phyloP scores from a whole-genome alignment of 768 basidiomycete genomes.

The Suillus alpinus region DNA sequence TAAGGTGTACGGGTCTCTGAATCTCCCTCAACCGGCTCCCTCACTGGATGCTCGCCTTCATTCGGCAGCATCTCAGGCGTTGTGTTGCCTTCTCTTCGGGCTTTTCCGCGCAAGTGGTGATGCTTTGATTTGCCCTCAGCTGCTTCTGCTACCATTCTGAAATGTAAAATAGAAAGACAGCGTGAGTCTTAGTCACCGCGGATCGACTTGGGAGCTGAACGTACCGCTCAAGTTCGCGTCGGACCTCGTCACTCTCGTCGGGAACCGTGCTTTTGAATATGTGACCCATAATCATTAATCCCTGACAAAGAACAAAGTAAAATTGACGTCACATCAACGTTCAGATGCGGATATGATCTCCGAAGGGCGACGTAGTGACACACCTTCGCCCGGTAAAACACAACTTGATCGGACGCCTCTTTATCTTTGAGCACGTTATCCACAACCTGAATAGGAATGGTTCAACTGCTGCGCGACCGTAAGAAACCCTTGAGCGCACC shows the following conservation, averaged over 20 bases:
- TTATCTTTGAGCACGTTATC: conserved; percentile 85
- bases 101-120: conserved; percentile 29
- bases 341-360: neutral
- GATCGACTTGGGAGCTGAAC: conserved; percentile 18
- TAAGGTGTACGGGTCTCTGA: conserved; percentile 8
- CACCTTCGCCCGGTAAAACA: conserved; percentile 86
- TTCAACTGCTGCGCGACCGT: conserved; percentile 9
- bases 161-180: conserved; percentile 6
- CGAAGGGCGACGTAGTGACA: conserved; percentile 5
- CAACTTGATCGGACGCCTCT: conserved; percentile 62
- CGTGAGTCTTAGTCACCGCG: neutral
- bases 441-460: conserved; percentile 48
- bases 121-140: conserved; percentile 71
- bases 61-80: conserved; percentile 33
- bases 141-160: conserved; percentile 84
- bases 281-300: conserved; percentile 82
- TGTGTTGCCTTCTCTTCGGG: conserved; percentile 36
- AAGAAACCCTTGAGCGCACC: conserved; percentile 26
- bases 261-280: conserved; percentile 84
- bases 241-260: conserved; percentile 91
- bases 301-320: conserved; percentile 40
- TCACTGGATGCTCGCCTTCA: conserved; percentile 25
- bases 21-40: conserved; percentile 8
- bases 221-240: conserved; percentile 90
- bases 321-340: conserved; percentile 1